Evolutionary conservation across 306 rosid genomes (phyloP).

Genomic region (Pyrus communis): DNA sequence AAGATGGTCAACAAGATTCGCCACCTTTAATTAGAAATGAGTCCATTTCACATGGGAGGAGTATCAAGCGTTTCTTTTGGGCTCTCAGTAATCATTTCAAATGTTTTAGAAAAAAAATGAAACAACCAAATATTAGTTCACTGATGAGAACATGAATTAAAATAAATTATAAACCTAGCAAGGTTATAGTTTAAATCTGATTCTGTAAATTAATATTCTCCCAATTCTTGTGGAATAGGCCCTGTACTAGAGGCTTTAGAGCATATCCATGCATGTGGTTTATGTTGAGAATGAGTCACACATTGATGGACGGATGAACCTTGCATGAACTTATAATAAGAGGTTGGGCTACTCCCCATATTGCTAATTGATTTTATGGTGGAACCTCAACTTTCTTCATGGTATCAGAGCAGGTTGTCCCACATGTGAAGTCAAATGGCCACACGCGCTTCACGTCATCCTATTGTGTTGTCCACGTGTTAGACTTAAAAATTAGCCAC

Average conservation of each 20-base stretch:
- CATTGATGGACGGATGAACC: no score
- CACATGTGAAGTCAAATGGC: no score
- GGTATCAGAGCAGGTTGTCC: no score
- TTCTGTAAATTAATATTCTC: neutral
- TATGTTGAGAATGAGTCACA: no score
- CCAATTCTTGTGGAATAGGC: neutral
- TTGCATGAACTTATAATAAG: no score
- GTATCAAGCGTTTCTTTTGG: neutral
- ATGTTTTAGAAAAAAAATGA: neutral
- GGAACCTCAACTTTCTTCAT: no score
- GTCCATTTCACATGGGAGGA: slow-evolving; percentile 15
- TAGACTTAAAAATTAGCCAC: no score
- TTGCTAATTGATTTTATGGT: no score
- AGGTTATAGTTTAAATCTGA: neutral
- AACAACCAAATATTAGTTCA: neutral
- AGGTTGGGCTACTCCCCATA: no score
- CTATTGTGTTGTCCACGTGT: no score
- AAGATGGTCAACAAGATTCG: slow-evolving; percentile 14
- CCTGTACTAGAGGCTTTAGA: neutral
- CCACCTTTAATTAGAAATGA: neutral
- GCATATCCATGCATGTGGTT: neutral
- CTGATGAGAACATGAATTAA: neutral
- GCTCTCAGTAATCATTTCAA: slow-evolving; percentile 13
- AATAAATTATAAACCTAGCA: neutral
- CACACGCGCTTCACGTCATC: no score